Evolutionary conservation across 495 filamentous ascomycete species (phyloP).

Genomic region (Podospora sp.): DNA sequence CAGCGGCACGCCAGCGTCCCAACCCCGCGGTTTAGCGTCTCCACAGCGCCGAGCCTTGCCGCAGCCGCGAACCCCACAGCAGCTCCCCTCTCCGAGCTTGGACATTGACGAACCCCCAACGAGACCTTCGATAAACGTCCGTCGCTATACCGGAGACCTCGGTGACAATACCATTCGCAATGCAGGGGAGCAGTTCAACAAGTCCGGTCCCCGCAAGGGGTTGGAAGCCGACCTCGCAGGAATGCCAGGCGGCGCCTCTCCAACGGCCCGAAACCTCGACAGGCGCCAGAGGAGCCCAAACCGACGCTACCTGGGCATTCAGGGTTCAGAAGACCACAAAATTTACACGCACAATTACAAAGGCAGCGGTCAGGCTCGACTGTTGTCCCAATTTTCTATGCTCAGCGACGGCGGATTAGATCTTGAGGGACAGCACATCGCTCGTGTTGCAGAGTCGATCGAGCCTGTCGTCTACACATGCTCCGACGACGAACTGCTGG

Average conservation of each 20-base stretch:
- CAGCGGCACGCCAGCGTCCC: background rate
- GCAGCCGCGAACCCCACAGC: background rate
- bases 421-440: conserved; percentile 8
- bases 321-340: background rate
- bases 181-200: conserved; percentile 7
- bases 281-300: background rate
- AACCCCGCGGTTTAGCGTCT: background rate
- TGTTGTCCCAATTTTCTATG: background rate
- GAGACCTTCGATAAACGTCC: background rate
- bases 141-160: background rate
- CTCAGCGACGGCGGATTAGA: background rate
- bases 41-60: background rate
- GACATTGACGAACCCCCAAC: background rate
- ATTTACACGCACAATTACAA: background rate
- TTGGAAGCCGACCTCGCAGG: background rate
- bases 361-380: background rate
- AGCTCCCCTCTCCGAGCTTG: background rate
- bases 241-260: background rate
- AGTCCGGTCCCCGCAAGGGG: background rate
- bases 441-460: background rate
- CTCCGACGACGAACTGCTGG: background rate
- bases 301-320: background rate
- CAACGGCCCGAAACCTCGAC: background rate
- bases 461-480: background rate
- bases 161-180: background rate